These are phyloP conservation scores for Entonaema liquescens DNA, from an alignment of 495 filamentous ascomycete species.

Conservation along the genomic window DNA sequence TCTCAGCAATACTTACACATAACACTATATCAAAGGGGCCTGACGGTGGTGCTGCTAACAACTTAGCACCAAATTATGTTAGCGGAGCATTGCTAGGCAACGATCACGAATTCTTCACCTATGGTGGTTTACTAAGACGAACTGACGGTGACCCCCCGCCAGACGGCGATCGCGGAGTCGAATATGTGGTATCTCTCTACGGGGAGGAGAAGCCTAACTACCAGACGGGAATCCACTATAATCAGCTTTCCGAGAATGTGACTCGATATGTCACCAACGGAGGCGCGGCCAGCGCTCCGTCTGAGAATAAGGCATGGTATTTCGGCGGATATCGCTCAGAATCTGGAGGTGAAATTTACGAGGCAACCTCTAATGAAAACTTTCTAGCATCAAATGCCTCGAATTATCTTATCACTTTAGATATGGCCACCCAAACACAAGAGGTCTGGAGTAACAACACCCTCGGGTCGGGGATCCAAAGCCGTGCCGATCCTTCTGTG, in stretches of 20 bases:
- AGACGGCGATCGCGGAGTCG: conserved; percentile 45
- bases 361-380: conserved; percentile 38
- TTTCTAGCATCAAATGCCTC: conserved; percentile 51
- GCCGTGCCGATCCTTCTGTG: conserved; percentile 69
- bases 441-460: conserved; percentile 66
- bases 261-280: conserved; percentile 73
- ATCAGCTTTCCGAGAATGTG: conserved; percentile 52
- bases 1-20: conserved; percentile 57
- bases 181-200: conserved; percentile 63
- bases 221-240: conserved; percentile 49
- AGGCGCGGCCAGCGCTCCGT: conserved; percentile 69
- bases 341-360: conserved; percentile 58
- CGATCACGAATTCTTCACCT: conserved; percentile 65
- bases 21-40: conserved; percentile 52
- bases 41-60: conserved; percentile 57
- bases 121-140: conserved; percentile 53
- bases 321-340: conserved; percentile 68
- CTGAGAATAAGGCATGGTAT: conserved; percentile 77
- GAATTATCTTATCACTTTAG: conserved; percentile 66
- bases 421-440: conserved; percentile 61
- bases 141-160: conserved; percentile 45
- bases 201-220: conserved; percentile 51
- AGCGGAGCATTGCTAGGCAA: conserved; percentile 75
- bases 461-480: conserved; percentile 54
- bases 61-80: conserved; percentile 65